A percentile compares a stretch with the other conserved stretches of the same genome.
phyloP scores from a whole-genome alignment of 169 alveolate genomes.

The Prorocentrum cordatum region DNA sequence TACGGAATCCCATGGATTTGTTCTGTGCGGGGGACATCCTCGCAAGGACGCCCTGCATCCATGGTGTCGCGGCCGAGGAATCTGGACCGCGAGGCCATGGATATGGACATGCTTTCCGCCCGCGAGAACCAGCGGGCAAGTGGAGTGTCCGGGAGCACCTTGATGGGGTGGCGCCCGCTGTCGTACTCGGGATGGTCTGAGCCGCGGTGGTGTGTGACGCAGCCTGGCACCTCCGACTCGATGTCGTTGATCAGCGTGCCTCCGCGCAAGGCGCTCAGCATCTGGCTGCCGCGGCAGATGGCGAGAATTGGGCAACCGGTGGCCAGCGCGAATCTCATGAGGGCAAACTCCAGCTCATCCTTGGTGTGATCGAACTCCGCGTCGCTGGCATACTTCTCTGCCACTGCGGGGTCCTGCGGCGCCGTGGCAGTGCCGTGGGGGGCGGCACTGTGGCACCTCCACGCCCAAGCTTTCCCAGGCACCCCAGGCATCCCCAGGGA shows the following conservation, averaged over 20 bases:
- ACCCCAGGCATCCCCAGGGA: no score
- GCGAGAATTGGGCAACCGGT: slow-evolving; percentile 44
- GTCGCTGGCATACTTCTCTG: slow-evolving; percentile 58
- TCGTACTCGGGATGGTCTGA: slow-evolving; percentile 27
- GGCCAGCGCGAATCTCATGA: slow-evolving; percentile 17
- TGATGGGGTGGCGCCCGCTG: slow-evolving; percentile 32
- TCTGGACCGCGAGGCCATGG: no score
- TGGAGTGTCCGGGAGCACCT: slow-evolving; percentile 10
- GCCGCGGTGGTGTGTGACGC: no score
- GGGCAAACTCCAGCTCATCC: slow-evolving; percentile 33
- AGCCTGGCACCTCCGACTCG: slow-evolving; percentile 7
- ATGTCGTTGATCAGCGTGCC: slow-evolving; percentile 33
- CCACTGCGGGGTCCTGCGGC: no score
- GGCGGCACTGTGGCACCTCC: no score
- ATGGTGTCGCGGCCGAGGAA: no score
- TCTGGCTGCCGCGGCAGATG: slow-evolving; percentile 32
- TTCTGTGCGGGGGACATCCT: no score
- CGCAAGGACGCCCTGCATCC: no score
- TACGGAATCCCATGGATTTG: no score
- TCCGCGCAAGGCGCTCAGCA: slow-evolving; percentile 32
- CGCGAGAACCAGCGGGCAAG: slow-evolving; percentile 18
- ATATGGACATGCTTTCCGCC: no score
- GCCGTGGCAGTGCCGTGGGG: no score
- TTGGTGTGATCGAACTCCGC: slow-evolving; percentile 37
- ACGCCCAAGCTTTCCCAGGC: no score